Conservation (phyloP, 2,329 filamentous ascomycete species). For the Alternaria ethzedia region DNA sequence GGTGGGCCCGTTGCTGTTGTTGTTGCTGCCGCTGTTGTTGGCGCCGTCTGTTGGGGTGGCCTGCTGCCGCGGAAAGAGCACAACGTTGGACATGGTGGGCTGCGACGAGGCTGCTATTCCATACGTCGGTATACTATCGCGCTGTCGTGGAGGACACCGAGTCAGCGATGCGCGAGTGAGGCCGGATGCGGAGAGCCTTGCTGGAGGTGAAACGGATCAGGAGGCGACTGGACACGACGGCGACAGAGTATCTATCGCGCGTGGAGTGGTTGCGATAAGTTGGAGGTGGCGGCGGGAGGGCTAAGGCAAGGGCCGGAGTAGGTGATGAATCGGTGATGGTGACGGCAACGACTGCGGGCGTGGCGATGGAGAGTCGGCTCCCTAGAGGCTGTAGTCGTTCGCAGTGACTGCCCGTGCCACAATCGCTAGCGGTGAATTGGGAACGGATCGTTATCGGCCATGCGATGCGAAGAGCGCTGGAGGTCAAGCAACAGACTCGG, state of each 20-base stretch:
- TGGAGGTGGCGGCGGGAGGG: slow-evolving; percentile 1
- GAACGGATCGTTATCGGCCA: slow-evolving; percentile 26
- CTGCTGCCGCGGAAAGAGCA: background rate
- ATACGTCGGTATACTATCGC: slow-evolving; percentile 7
- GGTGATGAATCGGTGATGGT: slow-evolving; percentile 21
- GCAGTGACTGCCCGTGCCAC: slow-evolving; percentile 21
- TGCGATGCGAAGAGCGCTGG: slow-evolving; percentile 24
- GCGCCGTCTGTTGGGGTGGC: slow-evolving; percentile 8
- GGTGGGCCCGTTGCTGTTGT: slow-evolving; percentile 58
- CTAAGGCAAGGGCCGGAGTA: background rate
- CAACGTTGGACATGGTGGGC: slow-evolving; percentile 11
- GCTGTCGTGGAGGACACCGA: background rate
- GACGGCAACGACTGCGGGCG: slow-evolving; percentile 34
- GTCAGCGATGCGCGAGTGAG: background rate
- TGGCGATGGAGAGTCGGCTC: slow-evolving; percentile 31
- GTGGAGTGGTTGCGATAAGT: background rate
- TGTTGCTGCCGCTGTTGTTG: slow-evolving; percentile 37
- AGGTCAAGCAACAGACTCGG: slow-evolving; percentile 13
- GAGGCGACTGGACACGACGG: background rate
- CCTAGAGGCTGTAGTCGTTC: slow-evolving; percentile 11
- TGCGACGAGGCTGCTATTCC: slow-evolving; percentile 10
- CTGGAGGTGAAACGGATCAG: slow-evolving; percentile 7
- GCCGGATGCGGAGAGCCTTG: slow-evolving; percentile 13
- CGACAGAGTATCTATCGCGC: background rate
- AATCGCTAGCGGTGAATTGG: slow-evolving; percentile 21